These are phyloP conservation scores for Eutrema japonicum DNA, from an alignment of 345 rosid species.

Conservation along the genomic window DNA sequence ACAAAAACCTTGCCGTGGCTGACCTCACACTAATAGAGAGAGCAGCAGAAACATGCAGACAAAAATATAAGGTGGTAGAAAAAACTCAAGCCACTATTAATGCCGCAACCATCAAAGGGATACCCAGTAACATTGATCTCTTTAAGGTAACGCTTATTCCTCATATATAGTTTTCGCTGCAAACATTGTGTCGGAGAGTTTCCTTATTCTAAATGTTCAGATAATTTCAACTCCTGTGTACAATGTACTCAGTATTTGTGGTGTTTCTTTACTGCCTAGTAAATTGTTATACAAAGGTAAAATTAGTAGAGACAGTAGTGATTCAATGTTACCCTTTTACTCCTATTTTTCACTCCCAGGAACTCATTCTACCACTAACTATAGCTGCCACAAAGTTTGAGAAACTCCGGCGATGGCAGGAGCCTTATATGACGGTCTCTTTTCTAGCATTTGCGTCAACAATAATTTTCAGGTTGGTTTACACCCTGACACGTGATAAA, in stretches of 20 bases:
- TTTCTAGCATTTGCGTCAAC: constrained; percentile 75
- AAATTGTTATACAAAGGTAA: not conserved
- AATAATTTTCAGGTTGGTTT: constrained; percentile 73
- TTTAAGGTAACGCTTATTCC: constrained; percentile 62
- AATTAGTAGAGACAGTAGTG: constrained; percentile 3
- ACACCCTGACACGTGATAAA: constrained; percentile 24
- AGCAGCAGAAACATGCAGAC: constrained; percentile 69
- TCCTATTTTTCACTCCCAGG: constrained; percentile 48
- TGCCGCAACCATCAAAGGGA: constrained; percentile 92
- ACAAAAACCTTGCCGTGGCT: constrained; percentile 83
- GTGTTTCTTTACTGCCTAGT: constrained; percentile 3
- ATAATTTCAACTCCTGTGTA: constrained; percentile 11
- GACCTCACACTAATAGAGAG: constrained; percentile 73
- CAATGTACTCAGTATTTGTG: constrained; percentile 13
- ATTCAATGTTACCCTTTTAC: not conserved
- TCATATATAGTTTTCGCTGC: not conserved
- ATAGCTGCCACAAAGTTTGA: constrained; percentile 63
- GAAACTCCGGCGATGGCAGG: constrained; percentile 85
- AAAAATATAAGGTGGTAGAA: constrained; percentile 70
- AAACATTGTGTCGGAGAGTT: not conserved
- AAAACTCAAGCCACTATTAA: constrained; percentile 95
- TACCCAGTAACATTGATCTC: constrained; percentile 94
- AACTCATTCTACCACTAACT: constrained; percentile 80
- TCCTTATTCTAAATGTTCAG: constrained; percentile 8
- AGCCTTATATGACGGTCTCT: constrained; percentile 78